Percentiles rank a stretch among this genome's conserved stretches.
These are phyloP conservation scores for Hanseniaspora jakobsenii DNA, from an alignment of 805 yeast species.

Conservation along the genomic window DNA sequence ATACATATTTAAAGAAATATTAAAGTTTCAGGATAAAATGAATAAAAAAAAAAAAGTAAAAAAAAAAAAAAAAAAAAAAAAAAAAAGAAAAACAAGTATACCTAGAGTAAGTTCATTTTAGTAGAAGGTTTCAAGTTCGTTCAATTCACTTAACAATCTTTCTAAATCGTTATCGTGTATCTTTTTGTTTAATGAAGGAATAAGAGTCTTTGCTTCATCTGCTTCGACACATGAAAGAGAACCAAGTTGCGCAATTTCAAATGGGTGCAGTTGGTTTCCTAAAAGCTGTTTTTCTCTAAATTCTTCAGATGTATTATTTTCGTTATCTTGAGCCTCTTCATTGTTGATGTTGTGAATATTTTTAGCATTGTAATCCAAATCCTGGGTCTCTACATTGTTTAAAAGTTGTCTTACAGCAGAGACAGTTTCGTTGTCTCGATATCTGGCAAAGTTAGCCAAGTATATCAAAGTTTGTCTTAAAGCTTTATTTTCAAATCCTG, in stretches of 20 bases:
- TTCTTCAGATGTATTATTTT: background rate
- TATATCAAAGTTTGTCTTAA: conserved; percentile 85
- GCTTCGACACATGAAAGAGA: conserved; percentile 91
- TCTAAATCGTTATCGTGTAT: conserved; percentile 80
- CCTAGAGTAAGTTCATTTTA: too few species aligned
- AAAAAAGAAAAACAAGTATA: too few species aligned
- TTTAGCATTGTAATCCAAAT: conserved; percentile 35
- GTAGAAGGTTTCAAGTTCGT: conserved; percentile 44
- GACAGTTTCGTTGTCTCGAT: conserved; percentile 83
- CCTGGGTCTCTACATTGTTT: conserved; percentile 35
- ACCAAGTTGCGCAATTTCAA: conserved; percentile 82
- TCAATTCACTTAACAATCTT: conserved; percentile 73
- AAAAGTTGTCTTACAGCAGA: conserved; percentile 84
- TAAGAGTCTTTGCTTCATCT: conserved; percentile 88
- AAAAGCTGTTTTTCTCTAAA: conserved; percentile 21
- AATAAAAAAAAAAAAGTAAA: too few species aligned
- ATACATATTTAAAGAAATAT: too few species aligned
- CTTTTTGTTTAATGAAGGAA: conserved; percentile 75
- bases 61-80: too few species aligned
- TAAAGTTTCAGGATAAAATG: too few species aligned
- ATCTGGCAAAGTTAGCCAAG: conserved; percentile 72
- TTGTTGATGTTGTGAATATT: conserved; percentile 13
- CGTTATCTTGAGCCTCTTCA: conserved; percentile 1
- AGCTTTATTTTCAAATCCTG: conserved; percentile 64
- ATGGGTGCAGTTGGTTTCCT: conserved; percentile 65